Evolutionary conservation across 768 basidiomycete species (phyloP).

Genomic region (Termitomyces sp.): DNA sequence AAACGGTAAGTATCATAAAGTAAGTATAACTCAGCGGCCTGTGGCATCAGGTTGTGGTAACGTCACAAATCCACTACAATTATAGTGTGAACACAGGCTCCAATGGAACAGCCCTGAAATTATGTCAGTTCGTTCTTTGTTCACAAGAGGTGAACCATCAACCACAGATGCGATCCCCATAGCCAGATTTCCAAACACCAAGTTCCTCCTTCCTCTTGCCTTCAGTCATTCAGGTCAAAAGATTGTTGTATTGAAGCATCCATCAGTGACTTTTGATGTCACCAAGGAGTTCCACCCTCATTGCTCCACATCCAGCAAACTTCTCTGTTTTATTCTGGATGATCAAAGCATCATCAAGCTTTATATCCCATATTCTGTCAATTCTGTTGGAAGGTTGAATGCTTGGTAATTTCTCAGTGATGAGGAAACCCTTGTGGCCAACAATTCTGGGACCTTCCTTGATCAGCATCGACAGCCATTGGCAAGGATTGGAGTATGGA

Average conservation of each 20-base stretch:
- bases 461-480: not conserved
- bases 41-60: no score
- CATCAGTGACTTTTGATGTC: not conserved
- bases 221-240: no score
- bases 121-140: no score
- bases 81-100: no score
- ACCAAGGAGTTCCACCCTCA: not conserved
- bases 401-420: not conserved
- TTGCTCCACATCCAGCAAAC: not conserved
- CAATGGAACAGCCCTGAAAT: no score
- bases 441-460: not conserved
- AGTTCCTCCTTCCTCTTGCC: not conserved
- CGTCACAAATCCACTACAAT: no score
- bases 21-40: no score
- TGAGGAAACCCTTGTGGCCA: not conserved
- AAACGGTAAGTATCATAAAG: no score
- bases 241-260: not conserved
- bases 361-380: not conserved
- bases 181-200: no score
- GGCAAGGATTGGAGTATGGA: not conserved
- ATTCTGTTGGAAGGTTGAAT: not conserved
- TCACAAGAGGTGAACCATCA: no score
- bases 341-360: not conserved
- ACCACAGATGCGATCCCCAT: no score
- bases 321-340: no score